Base-by-base conservation (phyloP, 768 basidiomycete species). In the Rubroboletus satanas region DNA sequence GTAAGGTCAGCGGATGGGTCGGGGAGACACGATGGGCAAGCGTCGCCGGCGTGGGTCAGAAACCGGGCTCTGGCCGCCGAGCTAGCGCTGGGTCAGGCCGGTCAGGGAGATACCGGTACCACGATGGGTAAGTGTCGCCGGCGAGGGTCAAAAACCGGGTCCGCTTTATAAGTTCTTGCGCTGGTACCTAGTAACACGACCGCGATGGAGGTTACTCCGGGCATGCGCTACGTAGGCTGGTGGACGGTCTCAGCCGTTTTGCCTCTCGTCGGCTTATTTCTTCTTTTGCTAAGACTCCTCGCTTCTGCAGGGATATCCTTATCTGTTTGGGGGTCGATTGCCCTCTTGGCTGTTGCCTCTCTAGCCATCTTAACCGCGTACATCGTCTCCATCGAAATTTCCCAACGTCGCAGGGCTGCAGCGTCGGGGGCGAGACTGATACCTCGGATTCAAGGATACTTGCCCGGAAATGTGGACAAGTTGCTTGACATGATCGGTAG, bases 381-480 rank as follows among this genome's bases (percentile, higher is more conserved):
- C n/a, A 36, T 60, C 7, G 5, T 59, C 26, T 45, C 48, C 28
- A 32, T 17, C 28, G 51, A 56, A 14, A 33, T 51, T 1, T 57
- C 28, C 32, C 63, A 65, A 9, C 47, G 33, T 36, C 57, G 56
- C 12, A 61, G 38, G 41, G 72, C 70, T 26, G 54, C 57, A 17
- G 53, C 58, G 3, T 38, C 53, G 15, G 67, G 70, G 0, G 72
- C 72, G n/a, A 59, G 67, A 33, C 15, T 58, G 32, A 47, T 71
- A n/a, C 74, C 75, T 23, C 58, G 55, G 2, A 60, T 70, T 37
- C 56, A 49, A n/a, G 75, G 77, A 12, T 55, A 57, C 39, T 55
- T 62, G 53, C 66, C 68, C 5, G 76, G 73, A n/a, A 72, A 70
- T 58, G 23, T 68, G 23, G 77, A 79, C 51, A 36, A 69, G 12